These are phyloP conservation scores for Fusarium decemcellulare DNA, from an alignment of 2,329 filamentous ascomycete species.

Conservation along the genomic window DNA sequence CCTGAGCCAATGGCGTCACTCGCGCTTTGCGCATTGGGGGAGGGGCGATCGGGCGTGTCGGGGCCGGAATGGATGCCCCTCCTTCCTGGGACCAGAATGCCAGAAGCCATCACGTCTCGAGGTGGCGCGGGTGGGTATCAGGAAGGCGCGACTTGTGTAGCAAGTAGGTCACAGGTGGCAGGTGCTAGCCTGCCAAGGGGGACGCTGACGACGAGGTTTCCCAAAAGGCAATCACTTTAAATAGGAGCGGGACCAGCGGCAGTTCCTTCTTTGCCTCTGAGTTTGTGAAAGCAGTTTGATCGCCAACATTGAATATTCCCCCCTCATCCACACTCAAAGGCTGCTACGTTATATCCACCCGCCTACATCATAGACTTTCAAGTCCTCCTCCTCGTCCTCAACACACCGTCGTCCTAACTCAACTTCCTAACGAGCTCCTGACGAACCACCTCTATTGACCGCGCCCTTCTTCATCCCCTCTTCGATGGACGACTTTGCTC, in stretches of 20 bases:
- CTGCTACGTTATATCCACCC: conserved; percentile 10
- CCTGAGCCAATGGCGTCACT: conserved; percentile 40
- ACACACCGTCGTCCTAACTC: not conserved
- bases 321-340: conserved; percentile 16
- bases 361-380: conserved; percentile 37
- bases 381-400: not conserved
- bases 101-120: conserved; percentile 10
- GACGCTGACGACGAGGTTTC: conserved; percentile 12
- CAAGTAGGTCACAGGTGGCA: conserved; percentile 37
- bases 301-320: not conserved
- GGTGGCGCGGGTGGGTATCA: conserved; percentile 29
- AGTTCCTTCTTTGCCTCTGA: conserved; percentile 5
- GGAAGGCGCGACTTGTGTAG: conserved; percentile 25
- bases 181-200: conserved; percentile 31
- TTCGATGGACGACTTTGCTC: conserved; percentile 68
- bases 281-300: conserved; percentile 9
- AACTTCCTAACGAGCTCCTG: not conserved
- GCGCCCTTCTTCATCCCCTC: conserved; percentile 10
- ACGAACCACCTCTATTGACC: not conserved
- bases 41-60: conserved; percentile 33
- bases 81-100: conserved; percentile 6
- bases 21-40: conserved; percentile 22
- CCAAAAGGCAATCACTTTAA: conserved; percentile 26
- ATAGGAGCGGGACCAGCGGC: conserved; percentile 9
- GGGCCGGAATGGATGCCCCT: conserved; percentile 33